Evolutionary conservation across 345 rosid species (phyloP).

Genomic region (Aquilaria malaccensis): DNA sequence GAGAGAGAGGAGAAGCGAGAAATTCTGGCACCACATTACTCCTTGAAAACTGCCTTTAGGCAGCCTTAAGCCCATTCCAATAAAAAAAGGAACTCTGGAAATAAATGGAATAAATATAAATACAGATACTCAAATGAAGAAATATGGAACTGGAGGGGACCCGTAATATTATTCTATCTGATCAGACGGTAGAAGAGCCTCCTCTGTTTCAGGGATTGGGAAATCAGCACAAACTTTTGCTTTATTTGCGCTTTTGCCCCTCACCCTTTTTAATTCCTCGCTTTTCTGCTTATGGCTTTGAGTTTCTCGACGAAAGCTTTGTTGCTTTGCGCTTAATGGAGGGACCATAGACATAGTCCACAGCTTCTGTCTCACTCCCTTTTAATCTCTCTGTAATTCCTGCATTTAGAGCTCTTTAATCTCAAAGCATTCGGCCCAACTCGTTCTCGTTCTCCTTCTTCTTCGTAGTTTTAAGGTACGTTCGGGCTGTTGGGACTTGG

Average conservation of each 20-base stretch:
- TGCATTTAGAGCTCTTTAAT: constrained; percentile 20
- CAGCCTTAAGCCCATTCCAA: no score
- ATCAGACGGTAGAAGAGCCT: no score
- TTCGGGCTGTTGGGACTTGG: constrained; percentile 5
- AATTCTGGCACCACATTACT: background rate
- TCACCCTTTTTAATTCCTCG: background rate
- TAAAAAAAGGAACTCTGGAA: no score
- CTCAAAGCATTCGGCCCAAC: background rate
- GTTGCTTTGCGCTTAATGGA: constrained; percentile 63
- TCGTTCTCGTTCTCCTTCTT: constrained; percentile 17
- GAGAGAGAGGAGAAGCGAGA: no score
- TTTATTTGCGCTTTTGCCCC: constrained; percentile 24
- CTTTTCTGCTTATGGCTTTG: constrained; percentile 7
- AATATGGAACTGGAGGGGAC: constrained; percentile 13
- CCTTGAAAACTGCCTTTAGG: constrained; percentile 26
- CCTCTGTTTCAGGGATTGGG: background rate
- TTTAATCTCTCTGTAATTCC: constrained; percentile 20
- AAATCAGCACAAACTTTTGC: constrained; percentile 13
- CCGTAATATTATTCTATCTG: background rate
- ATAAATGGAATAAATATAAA: constrained; percentile 4
- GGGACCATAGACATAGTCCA: constrained; percentile 27
- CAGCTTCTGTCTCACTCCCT: constrained; percentile 14
- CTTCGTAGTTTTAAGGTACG: constrained; percentile 15
- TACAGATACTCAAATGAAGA: constrained; percentile 31
- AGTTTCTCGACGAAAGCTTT: constrained; percentile 30